A percentile compares a stretch with the other conserved stretches of the same genome.
Evolutionary conservation across 2,329 filamentous ascomycete genomes (phyloP).

Genomic region (Colletotrichum somersetense): DNA sequence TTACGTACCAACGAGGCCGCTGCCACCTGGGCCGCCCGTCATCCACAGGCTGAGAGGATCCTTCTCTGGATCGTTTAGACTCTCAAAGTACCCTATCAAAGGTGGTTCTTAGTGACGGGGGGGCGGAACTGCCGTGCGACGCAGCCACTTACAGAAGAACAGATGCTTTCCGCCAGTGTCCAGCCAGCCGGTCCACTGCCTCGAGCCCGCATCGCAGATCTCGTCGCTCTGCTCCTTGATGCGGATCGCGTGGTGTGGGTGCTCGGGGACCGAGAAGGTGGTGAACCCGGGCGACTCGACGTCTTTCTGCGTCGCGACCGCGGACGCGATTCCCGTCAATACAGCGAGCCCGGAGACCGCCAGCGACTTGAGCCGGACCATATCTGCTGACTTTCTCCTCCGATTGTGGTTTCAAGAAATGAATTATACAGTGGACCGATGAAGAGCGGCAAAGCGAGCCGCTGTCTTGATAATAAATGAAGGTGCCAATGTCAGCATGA

Average conservation of each 20-base stretch:
- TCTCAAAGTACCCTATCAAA: slow-evolving; percentile 47
- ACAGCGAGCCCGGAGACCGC: slow-evolving; percentile 25
- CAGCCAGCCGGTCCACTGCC: slow-evolving; percentile 48
- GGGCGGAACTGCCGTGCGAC: too few species aligned
- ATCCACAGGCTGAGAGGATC: slow-evolving; percentile 66
- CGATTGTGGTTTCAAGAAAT: background rate
- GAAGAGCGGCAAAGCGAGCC: background rate
- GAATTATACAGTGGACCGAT: background rate
- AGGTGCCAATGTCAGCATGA: too few species aligned
- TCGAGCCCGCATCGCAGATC: slow-evolving; percentile 46
- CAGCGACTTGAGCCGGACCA: slow-evolving; percentile 14
- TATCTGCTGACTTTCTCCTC: background rate
- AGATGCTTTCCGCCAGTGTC: slow-evolving; percentile 44
- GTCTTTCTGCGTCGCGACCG: slow-evolving; percentile 20
- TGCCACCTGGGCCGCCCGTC: slow-evolving; percentile 70
- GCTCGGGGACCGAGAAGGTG: slow-evolving; percentile 35
- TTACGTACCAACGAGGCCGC: slow-evolving; percentile 60
- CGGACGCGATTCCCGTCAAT: slow-evolving; percentile 14
- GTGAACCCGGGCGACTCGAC: slow-evolving; percentile 23
- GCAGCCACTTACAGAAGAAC: slow-evolving; percentile 41
- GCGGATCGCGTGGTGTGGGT: slow-evolving; percentile 44
- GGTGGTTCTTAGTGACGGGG: background rate
- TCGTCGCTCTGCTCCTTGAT: slow-evolving; percentile 47
- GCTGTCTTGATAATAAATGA: background rate
- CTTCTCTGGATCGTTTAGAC: slow-evolving; percentile 45